A percentile compares a stretch with the other conserved stretches of the same genome.
Conservation (phyloP, 2,329 filamentous ascomycete genomes). For the Metarhizium humberi region DNA sequence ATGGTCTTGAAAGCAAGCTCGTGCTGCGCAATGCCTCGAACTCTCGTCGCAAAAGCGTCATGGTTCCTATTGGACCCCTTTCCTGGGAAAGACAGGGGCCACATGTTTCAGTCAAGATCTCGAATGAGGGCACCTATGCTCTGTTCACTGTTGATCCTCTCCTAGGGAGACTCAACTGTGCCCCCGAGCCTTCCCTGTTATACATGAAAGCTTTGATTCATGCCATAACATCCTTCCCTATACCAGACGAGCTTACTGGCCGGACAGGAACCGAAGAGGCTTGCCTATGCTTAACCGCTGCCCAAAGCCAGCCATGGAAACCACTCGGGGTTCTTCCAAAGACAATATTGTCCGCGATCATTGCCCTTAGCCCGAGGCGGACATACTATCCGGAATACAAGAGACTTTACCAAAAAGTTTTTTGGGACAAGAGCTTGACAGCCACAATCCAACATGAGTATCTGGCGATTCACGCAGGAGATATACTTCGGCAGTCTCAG, state of each 20-base stretch:
- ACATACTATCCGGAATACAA: constrained; percentile 27
- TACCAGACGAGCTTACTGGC: constrained; percentile 48
- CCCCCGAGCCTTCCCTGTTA: constrained; percentile 43
- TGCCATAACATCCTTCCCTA: constrained; percentile 47
- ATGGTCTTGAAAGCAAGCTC: constrained; percentile 50
- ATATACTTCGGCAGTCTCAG: constrained; percentile 21
- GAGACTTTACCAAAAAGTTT: constrained; percentile 23
- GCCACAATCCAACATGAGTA: constrained; percentile 28
- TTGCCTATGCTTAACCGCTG: constrained; percentile 36
- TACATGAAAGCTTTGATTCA: constrained; percentile 51
- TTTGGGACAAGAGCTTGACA: constrained; percentile 23
- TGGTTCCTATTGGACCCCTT: constrained; percentile 40
- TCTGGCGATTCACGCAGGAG: constrained; percentile 17
- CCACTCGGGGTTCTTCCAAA: constrained; percentile 14
- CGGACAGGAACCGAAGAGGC: constrained; percentile 55
- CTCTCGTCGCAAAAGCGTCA: constrained; percentile 33
- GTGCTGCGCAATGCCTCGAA: constrained; percentile 40
- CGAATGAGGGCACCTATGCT: constrained; percentile 3
- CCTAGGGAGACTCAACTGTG: constrained; percentile 46
- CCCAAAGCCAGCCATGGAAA: constrained; percentile 39
- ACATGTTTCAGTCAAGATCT: constrained; percentile 27
- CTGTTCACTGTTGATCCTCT: constrained; percentile 42
- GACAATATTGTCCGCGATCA: background rate
- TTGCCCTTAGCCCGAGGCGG: background rate
- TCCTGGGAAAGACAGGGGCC: constrained; percentile 18